Base-by-base conservation (phyloP, 2,329 filamentous ascomycete genomes). In the Xylariaceae sp. region DNA sequence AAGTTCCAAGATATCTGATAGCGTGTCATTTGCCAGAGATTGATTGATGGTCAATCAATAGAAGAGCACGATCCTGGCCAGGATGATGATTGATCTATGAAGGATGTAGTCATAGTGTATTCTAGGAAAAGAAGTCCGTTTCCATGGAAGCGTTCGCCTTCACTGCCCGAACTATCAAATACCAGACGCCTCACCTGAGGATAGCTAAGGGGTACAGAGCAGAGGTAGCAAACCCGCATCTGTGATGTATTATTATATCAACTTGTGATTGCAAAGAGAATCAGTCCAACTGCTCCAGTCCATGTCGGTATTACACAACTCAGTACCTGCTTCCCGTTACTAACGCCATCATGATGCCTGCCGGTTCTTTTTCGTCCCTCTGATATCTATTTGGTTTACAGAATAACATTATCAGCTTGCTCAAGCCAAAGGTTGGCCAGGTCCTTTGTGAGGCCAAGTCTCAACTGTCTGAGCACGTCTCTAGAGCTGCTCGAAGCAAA, bases 401-500 rank as follows among this genome's bases (percentile, higher is more conserved):
- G 61, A 36, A 78, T 78, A 50, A 79, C 75, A 47, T 78, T 80
- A 70, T 90, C 86, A 16, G 86, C 85, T 62, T 89, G 87, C 54
- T 83, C 80, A 29, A 89, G 74, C 87, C 89, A 92, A 50, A 88
- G 78, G 67, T 80, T 82, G 12, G 85, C 88, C 69, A 96, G 75
- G 64, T 95, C 91, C 71, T 83, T 85, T 12, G 91, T 89, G 68
- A 96, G 73, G 2, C 87, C 89, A 48, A 91, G 73, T 63, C 93
- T 83, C 73, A 96, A 71, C 62, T 88, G 82, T 62, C 82, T 81
- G 57, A 96, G 75, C n/a, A 97, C 79, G 61, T 94, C 89, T 44
- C 81, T 80, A 0, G 86, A 89, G 61, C 77, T 86, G 16, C 82
- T 84, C 9, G 79, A 80, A 26, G 83, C 81, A 8, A 77, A 71